Percentiles rank a stretch among this genome's conserved stretches.
Evolutionary conservation across 805 yeast species (phyloP).

Genomic region (Lipomyces orientalis): DNA sequence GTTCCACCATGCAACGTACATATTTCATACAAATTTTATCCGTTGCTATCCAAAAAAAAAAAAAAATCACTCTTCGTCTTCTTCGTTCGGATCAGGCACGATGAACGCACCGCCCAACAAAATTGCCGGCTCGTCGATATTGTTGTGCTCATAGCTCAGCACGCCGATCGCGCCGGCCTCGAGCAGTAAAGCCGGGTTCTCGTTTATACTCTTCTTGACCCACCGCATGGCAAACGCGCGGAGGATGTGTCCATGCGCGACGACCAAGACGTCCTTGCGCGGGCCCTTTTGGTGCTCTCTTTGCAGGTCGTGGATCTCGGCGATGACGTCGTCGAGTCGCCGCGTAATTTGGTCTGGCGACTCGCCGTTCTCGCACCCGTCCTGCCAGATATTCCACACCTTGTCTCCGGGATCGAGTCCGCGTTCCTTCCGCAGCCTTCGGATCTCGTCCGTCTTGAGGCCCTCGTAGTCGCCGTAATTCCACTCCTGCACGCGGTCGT

Average conservation of each 20-base stretch:
- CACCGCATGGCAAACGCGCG: slow-evolving; percentile 90
- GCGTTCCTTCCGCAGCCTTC: slow-evolving; percentile 59
- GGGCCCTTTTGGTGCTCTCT: slow-evolving; percentile 52
- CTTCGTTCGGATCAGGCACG: slow-evolving; percentile 49
- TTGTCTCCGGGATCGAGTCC: slow-evolving; percentile 56
- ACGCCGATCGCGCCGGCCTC: slow-evolving; percentile 98
- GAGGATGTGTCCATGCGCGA: slow-evolving; percentile 93
- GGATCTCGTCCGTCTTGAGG: slow-evolving; percentile 67
- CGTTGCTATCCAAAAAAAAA: too few species aligned
- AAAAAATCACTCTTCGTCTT: too few species aligned
- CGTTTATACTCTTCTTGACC: slow-evolving; percentile 64
- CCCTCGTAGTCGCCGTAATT: slow-evolving; percentile 98
- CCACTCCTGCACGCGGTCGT: slow-evolving; percentile 84
- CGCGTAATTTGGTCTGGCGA: slow-evolving; percentile 64
- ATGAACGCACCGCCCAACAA: slow-evolving; percentile 81
- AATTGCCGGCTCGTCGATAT: slow-evolving; percentile 84
- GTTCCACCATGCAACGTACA: too few species aligned
- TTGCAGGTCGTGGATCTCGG: slow-evolving; percentile 67
- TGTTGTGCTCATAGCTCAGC: slow-evolving; percentile 84
- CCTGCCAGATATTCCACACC: slow-evolving; percentile 84
- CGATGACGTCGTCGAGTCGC: slow-evolving; percentile 75
- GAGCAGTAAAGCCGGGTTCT: slow-evolving; percentile 79
- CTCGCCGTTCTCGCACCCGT: slow-evolving; percentile 95
- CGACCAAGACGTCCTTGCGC: slow-evolving; percentile 59
- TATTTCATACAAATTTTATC: neutral